These are phyloP conservation scores for Cercospora canescens DNA, from an alignment of 2,329 filamentous ascomycete genomes.

Conservation along the genomic window DNA sequence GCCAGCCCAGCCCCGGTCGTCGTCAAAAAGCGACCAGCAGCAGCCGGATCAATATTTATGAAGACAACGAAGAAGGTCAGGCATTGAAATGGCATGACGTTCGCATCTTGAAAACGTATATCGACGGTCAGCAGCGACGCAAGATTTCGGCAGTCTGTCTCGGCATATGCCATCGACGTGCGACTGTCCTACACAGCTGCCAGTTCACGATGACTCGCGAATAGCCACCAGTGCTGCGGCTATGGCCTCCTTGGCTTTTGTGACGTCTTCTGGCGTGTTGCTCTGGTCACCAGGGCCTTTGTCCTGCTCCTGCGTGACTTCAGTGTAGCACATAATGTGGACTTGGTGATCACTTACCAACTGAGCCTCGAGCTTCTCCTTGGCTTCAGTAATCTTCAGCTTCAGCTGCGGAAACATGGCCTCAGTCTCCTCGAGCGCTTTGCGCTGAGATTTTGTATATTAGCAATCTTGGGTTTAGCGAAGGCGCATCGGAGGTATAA, in stretches of 20 bases:
- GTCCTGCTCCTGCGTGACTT: slow-evolving; percentile 40
- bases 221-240: slow-evolving; percentile 43
- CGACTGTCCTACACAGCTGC: not conserved
- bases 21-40: slow-evolving; percentile 26
- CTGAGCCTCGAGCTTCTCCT: slow-evolving; percentile 72
- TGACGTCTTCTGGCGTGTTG: slow-evolving; percentile 43
- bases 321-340: slow-evolving; percentile 7
- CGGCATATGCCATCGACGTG: not conserved
- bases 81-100: not conserved
- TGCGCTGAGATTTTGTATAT: slow-evolving; percentile 55
- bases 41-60: slow-evolving; percentile 24
- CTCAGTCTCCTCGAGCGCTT: slow-evolving; percentile 83
- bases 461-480: slow-evolving; percentile 9
- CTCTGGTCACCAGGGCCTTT: slow-evolving; percentile 42
- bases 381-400: slow-evolving; percentile 68
- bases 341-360: slow-evolving; percentile 57
- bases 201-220: slow-evolving; percentile 35
- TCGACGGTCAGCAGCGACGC: not conserved
- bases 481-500: not conserved
- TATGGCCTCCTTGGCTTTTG: slow-evolving; percentile 46
- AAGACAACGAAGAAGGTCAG: slow-evolving; percentile 22
- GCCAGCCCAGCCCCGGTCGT: slow-evolving; percentile 20
- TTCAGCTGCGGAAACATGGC: slow-evolving; percentile 74
- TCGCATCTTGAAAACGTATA: not conserved
- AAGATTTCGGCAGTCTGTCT: not conserved